Percentiles rank a stretch among this genome's conserved stretches.
Conservation (phyloP, 2,329 filamentous ascomycete genomes). For the Hansfordia pulvinata region DNA sequence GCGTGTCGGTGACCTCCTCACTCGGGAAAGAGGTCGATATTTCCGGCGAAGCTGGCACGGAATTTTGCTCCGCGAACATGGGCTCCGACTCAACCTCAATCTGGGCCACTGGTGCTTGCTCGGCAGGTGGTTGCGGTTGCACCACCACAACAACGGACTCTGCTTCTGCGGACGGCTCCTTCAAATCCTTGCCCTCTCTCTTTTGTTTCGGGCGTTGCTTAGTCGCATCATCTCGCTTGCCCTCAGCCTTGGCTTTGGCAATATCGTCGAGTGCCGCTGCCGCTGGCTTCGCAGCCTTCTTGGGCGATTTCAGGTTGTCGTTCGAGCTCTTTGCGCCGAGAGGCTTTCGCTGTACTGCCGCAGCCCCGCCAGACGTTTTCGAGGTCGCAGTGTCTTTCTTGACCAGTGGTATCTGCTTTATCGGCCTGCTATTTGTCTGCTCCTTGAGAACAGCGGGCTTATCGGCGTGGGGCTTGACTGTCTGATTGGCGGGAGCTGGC, state of each 20-base stretch:
- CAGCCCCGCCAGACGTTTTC: constrained; percentile 10
- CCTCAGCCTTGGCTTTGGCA: constrained; percentile 23
- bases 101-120: not conserved
- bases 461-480: constrained; percentile 15
- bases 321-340: constrained; percentile 46
- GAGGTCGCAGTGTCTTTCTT: constrained; percentile 27
- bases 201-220: constrained; percentile 8
- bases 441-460: constrained; percentile 16
- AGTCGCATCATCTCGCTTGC: constrained; percentile 8
- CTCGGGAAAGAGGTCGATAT: constrained; percentile 20
- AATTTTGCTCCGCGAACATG: constrained; percentile 23
- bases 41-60: constrained; percentile 35
- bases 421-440: constrained; percentile 19
- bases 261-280: constrained; percentile 19
- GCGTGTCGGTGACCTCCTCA: constrained; percentile 34
- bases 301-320: constrained; percentile 43
- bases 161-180: constrained; percentile 6
- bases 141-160: constrained; percentile 6
- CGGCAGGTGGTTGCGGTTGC: no score
- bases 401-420: constrained; percentile 30
- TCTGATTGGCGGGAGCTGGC: constrained; percentile 12
- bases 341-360: constrained; percentile 26
- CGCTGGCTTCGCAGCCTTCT: constrained; percentile 27
- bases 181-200: constrained; percentile 7
- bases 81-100: constrained; percentile 10